These are phyloP conservation scores for Cyclotella distinguenda DNA, from an alignment of 108 stramenopile genomes.

Conservation along the genomic window DNA sequence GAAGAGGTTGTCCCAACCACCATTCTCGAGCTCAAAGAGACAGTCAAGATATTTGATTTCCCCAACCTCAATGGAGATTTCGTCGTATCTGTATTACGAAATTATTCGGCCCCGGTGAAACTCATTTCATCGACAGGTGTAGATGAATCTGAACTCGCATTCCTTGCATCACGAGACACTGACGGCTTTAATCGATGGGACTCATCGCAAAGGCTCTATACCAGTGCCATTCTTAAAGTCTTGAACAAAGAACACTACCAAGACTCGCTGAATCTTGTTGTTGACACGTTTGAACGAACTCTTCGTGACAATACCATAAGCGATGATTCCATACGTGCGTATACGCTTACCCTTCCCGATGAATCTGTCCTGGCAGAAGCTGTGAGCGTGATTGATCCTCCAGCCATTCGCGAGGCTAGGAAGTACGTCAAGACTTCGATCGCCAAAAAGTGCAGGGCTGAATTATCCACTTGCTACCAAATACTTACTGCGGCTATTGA, in stretches of 20 bases:
- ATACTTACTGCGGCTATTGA: conserved; percentile 48
- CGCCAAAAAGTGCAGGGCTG: conserved; percentile 40
- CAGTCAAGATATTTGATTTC: conserved; percentile 84
- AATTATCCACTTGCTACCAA: conserved; percentile 51
- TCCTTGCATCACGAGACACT: conserved; percentile 69
- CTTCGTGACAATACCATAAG: conserved; percentile 23
- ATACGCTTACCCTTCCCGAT: conserved; percentile 59
- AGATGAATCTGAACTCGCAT: too few relatives aligned
- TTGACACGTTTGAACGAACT: conserved; percentile 36
- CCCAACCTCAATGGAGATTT: conserved; percentile 65
- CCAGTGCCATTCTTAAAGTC: conserved; percentile 41
- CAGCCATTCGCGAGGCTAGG: conserved; percentile 48
- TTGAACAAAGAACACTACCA: conserved; percentile 20
- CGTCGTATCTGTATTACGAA: conserved; percentile 87
- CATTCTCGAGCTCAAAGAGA: conserved; percentile 85
- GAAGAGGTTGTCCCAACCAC: conserved; percentile 77
- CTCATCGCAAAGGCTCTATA: conserved; percentile 56
- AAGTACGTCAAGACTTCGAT: conserved; percentile 47
- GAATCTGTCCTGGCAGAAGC: conserved; percentile 55
- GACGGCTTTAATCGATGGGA: conserved; percentile 86
- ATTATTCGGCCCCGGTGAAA: conserved; percentile 94
- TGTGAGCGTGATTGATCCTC: conserved; percentile 52
- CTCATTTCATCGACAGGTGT: conserved; percentile 52
- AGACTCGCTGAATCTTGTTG: conserved; percentile 34
- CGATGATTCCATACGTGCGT: conserved; percentile 60